phyloP scores from a whole-genome alignment of 2,329 filamentous ascomycete genomes.

The Colletotrichum agaves region DNA sequence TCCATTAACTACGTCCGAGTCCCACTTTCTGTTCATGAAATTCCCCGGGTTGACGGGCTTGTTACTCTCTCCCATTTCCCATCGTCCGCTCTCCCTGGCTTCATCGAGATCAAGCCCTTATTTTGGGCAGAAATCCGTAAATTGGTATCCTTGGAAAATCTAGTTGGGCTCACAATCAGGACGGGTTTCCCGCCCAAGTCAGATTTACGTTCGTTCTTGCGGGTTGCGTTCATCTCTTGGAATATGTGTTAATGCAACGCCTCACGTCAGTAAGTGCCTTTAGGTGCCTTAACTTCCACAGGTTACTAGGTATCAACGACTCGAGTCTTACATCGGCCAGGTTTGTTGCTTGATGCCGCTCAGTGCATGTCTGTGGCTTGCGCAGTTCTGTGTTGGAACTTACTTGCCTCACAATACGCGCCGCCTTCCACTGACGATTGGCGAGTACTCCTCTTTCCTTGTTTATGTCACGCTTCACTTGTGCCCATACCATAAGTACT shows the following conservation, averaged over 20 bases:
- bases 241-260: neutral
- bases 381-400: slow-evolving; percentile 11
- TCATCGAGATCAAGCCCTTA: no score
- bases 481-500: neutral
- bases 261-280: neutral
- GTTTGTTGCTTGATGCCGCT: slow-evolving; percentile 7
- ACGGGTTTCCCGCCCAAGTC: slow-evolving; percentile 1
- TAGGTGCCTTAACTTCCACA: no score
- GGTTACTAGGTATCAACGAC: no score
- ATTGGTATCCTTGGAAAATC: neutral
- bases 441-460: neutral
- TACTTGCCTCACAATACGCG: slow-evolving; percentile 1
- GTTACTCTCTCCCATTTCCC: slow-evolving; percentile 4
- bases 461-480: neutral
- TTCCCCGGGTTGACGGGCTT: neutral
- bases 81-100: neutral
- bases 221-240: neutral
- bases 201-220: neutral
- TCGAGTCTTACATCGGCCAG: no score
- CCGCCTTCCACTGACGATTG: neutral
- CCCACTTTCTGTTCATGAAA: neutral
- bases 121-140: slow-evolving; percentile 1
- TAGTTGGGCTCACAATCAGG: slow-evolving; percentile 11
- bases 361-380: neutral
- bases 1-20: slow-evolving; percentile 7